phyloP scores from a whole-genome alignment of 306 rosid genomes.

The Sphenostylis stenocarpa region DNA sequence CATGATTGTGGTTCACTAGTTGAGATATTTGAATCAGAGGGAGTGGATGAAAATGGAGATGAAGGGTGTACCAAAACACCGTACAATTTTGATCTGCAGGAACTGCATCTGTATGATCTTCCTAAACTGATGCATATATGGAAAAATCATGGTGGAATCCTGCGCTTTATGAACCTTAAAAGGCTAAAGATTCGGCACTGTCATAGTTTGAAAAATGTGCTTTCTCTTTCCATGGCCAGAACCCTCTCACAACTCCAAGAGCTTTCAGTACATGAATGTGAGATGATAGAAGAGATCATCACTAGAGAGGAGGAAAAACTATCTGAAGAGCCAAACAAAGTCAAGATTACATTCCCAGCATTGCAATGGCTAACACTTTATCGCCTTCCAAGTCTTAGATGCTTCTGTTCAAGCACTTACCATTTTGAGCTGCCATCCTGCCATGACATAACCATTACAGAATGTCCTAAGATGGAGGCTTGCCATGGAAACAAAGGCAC shows the following conservation, averaged over 20 bases:
- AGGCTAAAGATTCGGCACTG: neutral
- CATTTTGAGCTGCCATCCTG: neutral
- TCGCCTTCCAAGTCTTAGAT: neutral
- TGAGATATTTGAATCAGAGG: slow-evolving; percentile 35
- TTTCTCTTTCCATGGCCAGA: neutral
- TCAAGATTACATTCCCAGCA: neutral
- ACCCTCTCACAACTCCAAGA: neutral
- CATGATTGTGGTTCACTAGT: slow-evolving; percentile 24
- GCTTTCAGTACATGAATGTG: neutral
- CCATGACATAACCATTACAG: neutral
- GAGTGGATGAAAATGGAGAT: neutral
- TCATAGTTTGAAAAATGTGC: neutral
- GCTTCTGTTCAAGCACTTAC: slow-evolving; percentile 1
- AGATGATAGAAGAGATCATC: neutral
- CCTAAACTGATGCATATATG: slow-evolving; percentile 29
- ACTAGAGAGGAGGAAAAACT: neutral
- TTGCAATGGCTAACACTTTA: neutral
- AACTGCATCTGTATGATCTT: slow-evolving; percentile 25
- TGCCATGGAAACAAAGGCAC: slow-evolving; percentile 8
- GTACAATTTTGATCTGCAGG: slow-evolving; percentile 21
- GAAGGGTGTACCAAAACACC: neutral
- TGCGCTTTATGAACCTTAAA: neutral
- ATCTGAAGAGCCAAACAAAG: neutral
- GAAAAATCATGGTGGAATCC: slow-evolving; percentile 16
- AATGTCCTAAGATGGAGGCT: slow-evolving; percentile 32